Base-by-base conservation (phyloP, 352 stramenopile genomes). In the Pilasporangium apinafurcum region DNA sequence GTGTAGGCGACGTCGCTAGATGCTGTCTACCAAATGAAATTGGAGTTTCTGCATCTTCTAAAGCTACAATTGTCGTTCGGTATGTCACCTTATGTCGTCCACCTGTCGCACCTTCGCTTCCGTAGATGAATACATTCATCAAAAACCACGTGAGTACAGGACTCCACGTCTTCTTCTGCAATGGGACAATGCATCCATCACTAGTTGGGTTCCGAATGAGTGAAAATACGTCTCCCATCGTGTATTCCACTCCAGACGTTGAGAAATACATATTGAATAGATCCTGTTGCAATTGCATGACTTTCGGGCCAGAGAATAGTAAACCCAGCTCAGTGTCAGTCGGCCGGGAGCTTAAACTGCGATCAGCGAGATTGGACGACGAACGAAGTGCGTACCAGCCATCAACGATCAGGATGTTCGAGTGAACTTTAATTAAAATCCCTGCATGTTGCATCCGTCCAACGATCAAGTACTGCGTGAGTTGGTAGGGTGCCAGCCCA, bases 121-220 rank as follows among this genome's bases (percentile, higher is more conserved):
- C 55, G 46, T 81, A 86, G 36, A 90, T 84, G 45, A 90, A 90
- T 13, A 83, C 16, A 33, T 78, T 83, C 78, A 90, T 87, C 32
- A 87, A 53, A 43, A 87, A 87, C 74, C 74, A 86, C 45, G 78
- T 87, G 34, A 83, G 49, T 25, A 90, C 52, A 8, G 74, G 69
- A 43, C 59, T 87, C 74, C 72, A 90, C 2, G 38, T 28, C n/a
- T 56, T 60, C 59, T 83, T 85, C 24, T 65, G 39, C 25, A 90
- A 30, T 16, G 51, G 67, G 22, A 81, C 60, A 33, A 90, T 76
- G 40, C 68, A 72, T 35, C 76, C 65, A 0, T 20, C 45, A 4
- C 43, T 37, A 14, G 51, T 42, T 8, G 27, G 44, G 4, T 42
- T 37, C n/a, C 36, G 28, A 10, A 59, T 44, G 30, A 49, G 24